A percentile compares a stretch with the other conserved stretches of the same genome.
Conservation (phyloP, 176 grass and related monocot species). For the Pharus latifolius region DNA sequence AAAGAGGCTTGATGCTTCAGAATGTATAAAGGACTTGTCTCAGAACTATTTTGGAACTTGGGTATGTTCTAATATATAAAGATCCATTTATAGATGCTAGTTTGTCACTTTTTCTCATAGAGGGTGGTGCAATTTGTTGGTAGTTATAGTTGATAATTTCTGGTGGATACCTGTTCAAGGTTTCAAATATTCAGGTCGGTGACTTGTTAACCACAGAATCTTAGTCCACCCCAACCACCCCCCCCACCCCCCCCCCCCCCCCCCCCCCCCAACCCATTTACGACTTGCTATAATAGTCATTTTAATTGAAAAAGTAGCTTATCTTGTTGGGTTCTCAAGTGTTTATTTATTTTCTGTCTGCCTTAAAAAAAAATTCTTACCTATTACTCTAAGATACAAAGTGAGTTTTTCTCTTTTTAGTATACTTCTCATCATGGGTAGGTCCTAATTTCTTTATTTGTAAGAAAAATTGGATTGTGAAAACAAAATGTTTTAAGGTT, state of each 20-base stretch:
- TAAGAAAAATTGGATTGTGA: not conserved
- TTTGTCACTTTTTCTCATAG: not conserved
- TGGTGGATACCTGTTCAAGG: not conserved
- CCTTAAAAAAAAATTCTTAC: not conserved
- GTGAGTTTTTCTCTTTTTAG: too few relatives aligned
- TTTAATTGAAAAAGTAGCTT: too few relatives aligned
- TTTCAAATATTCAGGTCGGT: too few relatives aligned
- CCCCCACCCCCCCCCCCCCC: too few relatives aligned
- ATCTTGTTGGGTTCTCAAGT: too few relatives aligned
- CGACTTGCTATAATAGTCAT: too few relatives aligned
- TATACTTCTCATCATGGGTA: not conserved
- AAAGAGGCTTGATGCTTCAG: conserved; percentile 48
- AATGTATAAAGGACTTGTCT: conserved; percentile 50
- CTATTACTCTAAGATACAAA: too few relatives aligned
- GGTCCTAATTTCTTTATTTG: not conserved
- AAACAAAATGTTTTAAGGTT: not conserved
- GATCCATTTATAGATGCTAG: not conserved
- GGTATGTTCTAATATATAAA: conserved; percentile 27
- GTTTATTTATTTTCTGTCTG: not conserved
- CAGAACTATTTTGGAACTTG: conserved; percentile 30
- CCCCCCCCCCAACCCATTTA: too few relatives aligned
- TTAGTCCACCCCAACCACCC: too few relatives aligned
- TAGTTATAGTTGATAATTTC: not conserved
- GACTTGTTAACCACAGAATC: too few relatives aligned
- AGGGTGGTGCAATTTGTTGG: not conserved